These are phyloP conservation scores for Crucibulum laeve DNA, from an alignment of 768 basidiomycete genomes.

Conservation along the genomic window DNA sequence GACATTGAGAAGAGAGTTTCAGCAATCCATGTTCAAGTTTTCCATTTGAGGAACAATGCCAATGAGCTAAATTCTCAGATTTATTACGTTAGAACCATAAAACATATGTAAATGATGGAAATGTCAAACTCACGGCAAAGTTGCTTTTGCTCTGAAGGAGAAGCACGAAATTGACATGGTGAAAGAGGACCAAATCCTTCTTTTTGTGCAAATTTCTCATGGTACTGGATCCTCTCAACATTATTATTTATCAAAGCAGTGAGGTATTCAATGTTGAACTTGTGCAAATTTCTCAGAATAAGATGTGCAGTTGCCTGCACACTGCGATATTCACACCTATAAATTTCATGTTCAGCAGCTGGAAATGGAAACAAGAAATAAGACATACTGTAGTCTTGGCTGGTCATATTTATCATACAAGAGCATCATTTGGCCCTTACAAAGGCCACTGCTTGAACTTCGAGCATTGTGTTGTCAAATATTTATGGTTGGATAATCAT, in stretches of 20 bases:
- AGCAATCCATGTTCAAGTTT: conserved; percentile 10
- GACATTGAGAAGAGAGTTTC: not conserved
- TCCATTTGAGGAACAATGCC: conserved; percentile 13
- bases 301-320: not conserved
- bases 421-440: not conserved
- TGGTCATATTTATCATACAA: not conserved
- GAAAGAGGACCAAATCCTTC: not conserved
- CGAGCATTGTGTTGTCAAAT: not conserved
- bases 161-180: not conserved
- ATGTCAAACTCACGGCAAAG: not conserved
- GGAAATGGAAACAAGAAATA: not conserved
- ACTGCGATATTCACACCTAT: not conserved
- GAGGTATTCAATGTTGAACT: not conserved
- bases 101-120: not conserved
- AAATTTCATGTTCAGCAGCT: too few relatives aligned
- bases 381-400: not conserved
- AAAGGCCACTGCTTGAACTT: not conserved
- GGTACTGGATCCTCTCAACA: not conserved
- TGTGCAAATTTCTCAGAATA: not conserved
- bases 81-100: not conserved
- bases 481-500: not conserved
- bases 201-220: too few relatives aligned
- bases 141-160: not conserved
- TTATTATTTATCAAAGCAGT: not conserved
- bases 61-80: conserved; percentile 6